Evolutionary conservation across 2,329 filamentous ascomycete genomes (phyloP), one percentile per base, ranked within the genome.

Genomic region (Aspergillus sp.): DNA sequence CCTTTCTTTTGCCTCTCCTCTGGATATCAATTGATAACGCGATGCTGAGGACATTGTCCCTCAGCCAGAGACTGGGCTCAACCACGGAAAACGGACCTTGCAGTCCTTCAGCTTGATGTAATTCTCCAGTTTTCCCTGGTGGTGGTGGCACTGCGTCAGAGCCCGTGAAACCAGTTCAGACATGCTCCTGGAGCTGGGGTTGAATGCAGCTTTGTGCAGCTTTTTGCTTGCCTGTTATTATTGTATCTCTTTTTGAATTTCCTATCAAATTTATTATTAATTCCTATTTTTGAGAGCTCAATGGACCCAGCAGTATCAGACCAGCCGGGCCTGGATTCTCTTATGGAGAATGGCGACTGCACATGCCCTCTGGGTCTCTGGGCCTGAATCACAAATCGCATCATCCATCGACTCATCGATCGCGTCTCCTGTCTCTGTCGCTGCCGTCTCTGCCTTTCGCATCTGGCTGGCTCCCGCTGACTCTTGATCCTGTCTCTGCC

Each of bases 111-210:
- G 11, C 9, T 50, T 25, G 45, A 50, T 43, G 25, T 49, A 49
- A 49, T 41, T 41, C 60, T 62, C 46, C 19, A 48, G 46, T 23
- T 52, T 61, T 38, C 41, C 63, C 60, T 54, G 60, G 63, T 61
- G 58, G 62, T 54, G 63, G 68, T 70, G 66, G 66, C 64, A 70
- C 69, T 54, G 61, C 41, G 60, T 64, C 64, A 61, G 66, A 65
- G 48, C 60, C 65, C 60, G 67, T 69, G 68, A 66, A 67, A 69
- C 69, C 64, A 50, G 52, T 57, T 59, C 54, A 58, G 57, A 65
- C 56, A 58, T 60, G 43, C 56, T 61, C 59, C 34, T 41, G 11
- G 11, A 41, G 34, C 34, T 41, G 34, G 34, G 34, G 34, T 41
- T 41, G 34, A 11, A 11, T 41, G 34, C 34, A 41, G 11, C 34